Base-by-base conservation (phyloP, 2,329 filamentous ascomycete species). In the Gaeumannomyces tritici region DNA sequence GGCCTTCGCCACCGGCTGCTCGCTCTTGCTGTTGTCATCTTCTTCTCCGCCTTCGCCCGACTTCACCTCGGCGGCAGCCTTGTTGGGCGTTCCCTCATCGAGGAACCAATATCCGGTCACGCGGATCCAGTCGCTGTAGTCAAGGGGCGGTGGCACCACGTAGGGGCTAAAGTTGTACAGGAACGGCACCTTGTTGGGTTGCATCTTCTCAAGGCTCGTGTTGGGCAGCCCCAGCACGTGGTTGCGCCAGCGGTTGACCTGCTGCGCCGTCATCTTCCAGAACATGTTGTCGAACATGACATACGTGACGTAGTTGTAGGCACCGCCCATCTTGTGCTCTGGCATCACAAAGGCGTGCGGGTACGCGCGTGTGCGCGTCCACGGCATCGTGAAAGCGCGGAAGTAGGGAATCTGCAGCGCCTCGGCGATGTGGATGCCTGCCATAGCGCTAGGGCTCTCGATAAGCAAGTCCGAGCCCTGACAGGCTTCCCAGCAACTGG, bases 71-170 rank as follows among this genome's bases (percentile, higher is more conserved):
- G 42, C 55, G 24, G 35, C 47, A 59, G 47, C 58, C n/a, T 42
- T 61, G 5, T 7, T 47, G 8, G 57, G 54, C 21, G 54, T 65
- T 11, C 65, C 67, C 73, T 97, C 93, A 67, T 96, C 89, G 59
- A 99, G 77, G 74, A 99, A 98, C 95, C 95, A 99, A 76, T 99
- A 98, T 0, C 95, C 95, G 0, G 95, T 98, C 9, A 98, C 91
- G 56, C 91, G 86, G 72, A 99, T 95, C 95, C 95, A 99, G 73
- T 98, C 95, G 55, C 91, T 93, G 76, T 93, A 99, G 76, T 99
- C 95, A 1, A 97, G 80, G 21, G 95, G 95, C 31, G 93, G 93
- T 2, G 90, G 86, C n/a, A 99, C 95, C 15, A 99, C 95, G 13
- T 86, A 89, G 0, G 93, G 91, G 62, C 91, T 96, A 73, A 97